Conservation (phyloP, 2,329 filamentous ascomycete genomes). For the Fusarium scirpi region DNA sequence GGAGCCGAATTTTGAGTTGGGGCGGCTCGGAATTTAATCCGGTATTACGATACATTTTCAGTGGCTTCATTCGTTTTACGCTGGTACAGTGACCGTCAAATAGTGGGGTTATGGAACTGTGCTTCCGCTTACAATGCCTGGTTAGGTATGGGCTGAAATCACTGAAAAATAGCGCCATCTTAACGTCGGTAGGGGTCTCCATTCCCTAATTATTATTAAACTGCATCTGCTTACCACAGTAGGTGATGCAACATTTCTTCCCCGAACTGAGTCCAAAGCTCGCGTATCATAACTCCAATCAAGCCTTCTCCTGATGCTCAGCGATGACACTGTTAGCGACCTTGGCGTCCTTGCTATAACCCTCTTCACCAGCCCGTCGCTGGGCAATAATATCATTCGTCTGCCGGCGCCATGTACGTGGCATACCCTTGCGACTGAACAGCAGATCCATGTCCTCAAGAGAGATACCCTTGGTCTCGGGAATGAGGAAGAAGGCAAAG, state of each 20-base stretch:
- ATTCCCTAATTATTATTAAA: not conserved
- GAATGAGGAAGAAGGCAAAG: conserved; percentile 12
- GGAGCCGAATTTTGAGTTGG: not conserved
- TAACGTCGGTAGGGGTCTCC: not conserved
- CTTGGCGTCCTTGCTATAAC: not conserved
- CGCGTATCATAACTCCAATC: not conserved
- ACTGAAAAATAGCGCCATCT: not conserved
- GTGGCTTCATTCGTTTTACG: too few relatives aligned
- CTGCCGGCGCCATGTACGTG: conserved; percentile 3
- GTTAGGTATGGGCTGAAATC: not conserved
- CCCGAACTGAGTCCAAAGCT: not conserved
- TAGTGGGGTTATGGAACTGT: not conserved
- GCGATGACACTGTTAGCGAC: not conserved
- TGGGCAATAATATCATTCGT: not conserved
- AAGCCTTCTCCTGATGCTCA: not conserved
- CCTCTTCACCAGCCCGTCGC: not conserved
- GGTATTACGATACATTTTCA: too few relatives aligned
- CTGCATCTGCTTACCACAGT: not conserved
- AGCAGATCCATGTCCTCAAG: conserved; percentile 13
- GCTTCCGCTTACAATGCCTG: not conserved
- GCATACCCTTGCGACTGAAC: conserved; percentile 4
- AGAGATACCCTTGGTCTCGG: conserved; percentile 6
- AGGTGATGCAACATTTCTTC: not conserved
- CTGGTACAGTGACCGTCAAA: not conserved
- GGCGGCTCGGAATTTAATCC: too few relatives aligned